phyloP scores from a whole-genome alignment of 169 alveolate genomes.

The Plasmodium blacklocki region DNA sequence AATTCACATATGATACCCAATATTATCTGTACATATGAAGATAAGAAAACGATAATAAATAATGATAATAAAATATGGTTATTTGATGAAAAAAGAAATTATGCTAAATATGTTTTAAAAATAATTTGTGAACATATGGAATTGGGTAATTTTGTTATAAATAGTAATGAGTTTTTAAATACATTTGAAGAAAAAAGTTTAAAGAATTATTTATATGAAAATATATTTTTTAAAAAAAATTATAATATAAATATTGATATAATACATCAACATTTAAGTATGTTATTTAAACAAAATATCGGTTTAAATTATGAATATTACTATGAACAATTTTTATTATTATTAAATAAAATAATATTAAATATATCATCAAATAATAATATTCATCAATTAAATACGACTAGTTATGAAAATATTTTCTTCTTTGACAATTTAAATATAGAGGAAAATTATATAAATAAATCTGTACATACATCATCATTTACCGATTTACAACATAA shows the following conservation, averaged over 20 bases:
- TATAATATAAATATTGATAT: constrained; percentile 21
- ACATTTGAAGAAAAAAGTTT: constrained; percentile 16
- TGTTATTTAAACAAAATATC: neutral
- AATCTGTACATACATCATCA: neutral
- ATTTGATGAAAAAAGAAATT: neutral
- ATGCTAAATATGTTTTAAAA: neutral
- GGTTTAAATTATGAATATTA: constrained; percentile 12
- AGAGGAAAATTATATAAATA: neutral
- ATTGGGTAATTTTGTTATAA: constrained; percentile 15
- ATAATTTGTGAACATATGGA: constrained; percentile 40
- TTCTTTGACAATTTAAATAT: neutral
- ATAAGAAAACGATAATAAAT: constrained; percentile 3
- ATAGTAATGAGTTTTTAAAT: constrained; percentile 10
- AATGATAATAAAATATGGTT: neutral
- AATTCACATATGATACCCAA: constrained; percentile 50
- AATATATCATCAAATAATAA: neutral
- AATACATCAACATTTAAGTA: constrained; percentile 23
- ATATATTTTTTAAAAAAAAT: constrained; percentile 20
- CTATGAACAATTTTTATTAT: constrained; percentile 6
- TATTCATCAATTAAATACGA: neutral
- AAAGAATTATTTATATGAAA: constrained; percentile 4
- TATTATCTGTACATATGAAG: constrained; percentile 13
- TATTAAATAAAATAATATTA: constrained; percentile 7
- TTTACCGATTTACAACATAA: neutral
- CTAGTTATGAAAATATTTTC: neutral